Evolutionary conservation across 768 basidiomycete genomes (phyloP).

Genomic region (Mycena albidolilacea): DNA sequence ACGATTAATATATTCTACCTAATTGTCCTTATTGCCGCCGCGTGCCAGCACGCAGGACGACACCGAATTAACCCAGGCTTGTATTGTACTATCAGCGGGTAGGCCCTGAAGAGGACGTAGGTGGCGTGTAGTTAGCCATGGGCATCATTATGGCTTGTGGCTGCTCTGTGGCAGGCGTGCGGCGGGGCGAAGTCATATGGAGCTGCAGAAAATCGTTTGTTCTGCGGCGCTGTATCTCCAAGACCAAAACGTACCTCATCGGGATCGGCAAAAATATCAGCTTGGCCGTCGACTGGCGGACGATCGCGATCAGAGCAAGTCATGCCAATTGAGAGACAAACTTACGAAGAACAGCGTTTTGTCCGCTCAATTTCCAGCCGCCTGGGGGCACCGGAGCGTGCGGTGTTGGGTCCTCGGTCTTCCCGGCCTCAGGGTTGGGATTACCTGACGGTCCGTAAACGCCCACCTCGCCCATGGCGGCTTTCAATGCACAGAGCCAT

Average conservation of each 20-base stretch:
- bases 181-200: constrained; percentile 53
- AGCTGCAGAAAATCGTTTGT: constrained; percentile 40
- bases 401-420: constrained; percentile 41
- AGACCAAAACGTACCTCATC: constrained; percentile 45
- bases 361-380: constrained; percentile 69
- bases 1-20: constrained; percentile 33
- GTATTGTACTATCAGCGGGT: constrained; percentile 27
- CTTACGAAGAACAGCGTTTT: constrained; percentile 66
- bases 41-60: constrained; percentile 18
- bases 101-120: constrained; percentile 35
- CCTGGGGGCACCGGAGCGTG: constrained; percentile 50
- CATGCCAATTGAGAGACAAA: constrained; percentile 29
- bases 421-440: constrained; percentile 65
- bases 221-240: neutral
- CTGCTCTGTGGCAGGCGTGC: constrained; percentile 43
- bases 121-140: constrained; percentile 14
- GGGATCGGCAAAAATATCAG: constrained; percentile 63
- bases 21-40: constrained; percentile 19
- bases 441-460: constrained; percentile 79
- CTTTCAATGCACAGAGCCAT: constrained; percentile 92
- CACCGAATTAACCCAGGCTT: neutral
- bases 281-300: constrained; percentile 55
- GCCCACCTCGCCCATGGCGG: constrained; percentile 74
- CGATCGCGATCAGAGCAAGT: constrained; percentile 8
- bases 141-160: constrained; percentile 32